A percentile compares a stretch with the other conserved stretches of the same genome.
Conservation (phyloP, 169 alveolate species). For the Cryptosporidium tyzzeri region DNA sequence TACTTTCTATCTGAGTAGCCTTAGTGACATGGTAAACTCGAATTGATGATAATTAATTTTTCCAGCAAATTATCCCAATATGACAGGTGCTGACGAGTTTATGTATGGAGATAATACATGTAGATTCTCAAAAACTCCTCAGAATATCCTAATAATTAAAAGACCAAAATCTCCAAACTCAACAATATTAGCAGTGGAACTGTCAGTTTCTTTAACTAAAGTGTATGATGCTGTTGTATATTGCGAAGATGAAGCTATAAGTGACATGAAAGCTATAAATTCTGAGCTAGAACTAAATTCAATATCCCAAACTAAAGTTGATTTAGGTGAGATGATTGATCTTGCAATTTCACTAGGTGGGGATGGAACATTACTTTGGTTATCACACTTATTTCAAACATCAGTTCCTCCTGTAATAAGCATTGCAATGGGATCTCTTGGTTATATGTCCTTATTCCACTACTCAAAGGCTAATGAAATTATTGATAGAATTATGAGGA, state of each 20-base stretch:
- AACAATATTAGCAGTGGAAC: conserved; percentile 31
- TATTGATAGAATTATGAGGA: conserved; percentile 51
- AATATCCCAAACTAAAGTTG: not conserved
- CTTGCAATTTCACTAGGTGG: conserved; percentile 93
- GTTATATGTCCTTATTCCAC: conserved; percentile 85
- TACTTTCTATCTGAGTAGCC: not conserved
- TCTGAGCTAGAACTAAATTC: not conserved
- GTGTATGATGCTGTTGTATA: conserved; percentile 40
- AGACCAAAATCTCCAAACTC: conserved; percentile 62
- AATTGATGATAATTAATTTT: not conserved
- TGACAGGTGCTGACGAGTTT: conserved; percentile 52
- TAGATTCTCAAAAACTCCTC: conserved; percentile 68
- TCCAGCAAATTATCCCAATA: not conserved
- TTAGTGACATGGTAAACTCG: not conserved
- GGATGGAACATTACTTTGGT: conserved; percentile 94
- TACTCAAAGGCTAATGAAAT: conserved; percentile 50
- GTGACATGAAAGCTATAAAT: conserved; percentile 34
- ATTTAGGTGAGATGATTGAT: conserved; percentile 81
- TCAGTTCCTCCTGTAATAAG: conserved; percentile 87
- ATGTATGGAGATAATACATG: conserved; percentile 62
- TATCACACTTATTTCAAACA: conserved; percentile 85
- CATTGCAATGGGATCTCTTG: conserved; percentile 87
- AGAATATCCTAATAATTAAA: conserved; percentile 63
- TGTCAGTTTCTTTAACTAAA: conserved; percentile 7
- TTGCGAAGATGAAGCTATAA: conserved; percentile 65